Base-by-base conservation (phyloP, 78 protist species). In the Dictyostelium purpureum region DNA sequence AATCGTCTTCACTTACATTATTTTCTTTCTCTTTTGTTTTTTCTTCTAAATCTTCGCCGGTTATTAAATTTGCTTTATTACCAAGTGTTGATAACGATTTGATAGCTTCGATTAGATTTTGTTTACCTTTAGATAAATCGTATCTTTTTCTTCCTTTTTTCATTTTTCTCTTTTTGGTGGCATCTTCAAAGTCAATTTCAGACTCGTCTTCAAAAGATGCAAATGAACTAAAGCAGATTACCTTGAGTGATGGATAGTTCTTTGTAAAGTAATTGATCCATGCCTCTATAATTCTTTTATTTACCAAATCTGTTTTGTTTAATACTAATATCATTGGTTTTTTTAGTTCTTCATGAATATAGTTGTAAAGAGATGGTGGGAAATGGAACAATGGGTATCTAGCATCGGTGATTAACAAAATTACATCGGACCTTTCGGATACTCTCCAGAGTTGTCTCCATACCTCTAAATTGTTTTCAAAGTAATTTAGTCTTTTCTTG, bases 401-500 rank as follows among this genome's bases (percentile, higher is more conserved):
- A 0, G 96, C 95, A 76, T 97, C 98, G 38, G 83, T 69, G 33
- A 97, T 83, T 56, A 97, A 31, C 18, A 92, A 69, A 24, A 97
- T 77, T 26, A 97, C 81, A 61, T 97, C 97, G 1, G 95, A 51
- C 21, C 78, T 47, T 59, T 97, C 99, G 28, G 80, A 69, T 11
- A 79, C 90, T 38, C 98, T 67, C 99, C 99, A 97, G 6, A 97
- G 89, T 79, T 97, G 99, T 35, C 98, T 35, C 97, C 97, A 97
- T 3, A 81, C 90, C 38, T 96, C 97, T 40, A 97, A 77, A 81
- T 97, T 97, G n/a, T 80, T 95, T 71, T 97, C 99, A 43, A 97
- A 97, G 63, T 63, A 90, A 82, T 96, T 96, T 56, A 88, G 45
- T 54, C 92, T 38, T 12, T 37, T 42, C 51, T 75, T 54, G 24